Conservation (phyloP, 129 eudicot species). For the Chrysanthemum seticuspe region DNA sequence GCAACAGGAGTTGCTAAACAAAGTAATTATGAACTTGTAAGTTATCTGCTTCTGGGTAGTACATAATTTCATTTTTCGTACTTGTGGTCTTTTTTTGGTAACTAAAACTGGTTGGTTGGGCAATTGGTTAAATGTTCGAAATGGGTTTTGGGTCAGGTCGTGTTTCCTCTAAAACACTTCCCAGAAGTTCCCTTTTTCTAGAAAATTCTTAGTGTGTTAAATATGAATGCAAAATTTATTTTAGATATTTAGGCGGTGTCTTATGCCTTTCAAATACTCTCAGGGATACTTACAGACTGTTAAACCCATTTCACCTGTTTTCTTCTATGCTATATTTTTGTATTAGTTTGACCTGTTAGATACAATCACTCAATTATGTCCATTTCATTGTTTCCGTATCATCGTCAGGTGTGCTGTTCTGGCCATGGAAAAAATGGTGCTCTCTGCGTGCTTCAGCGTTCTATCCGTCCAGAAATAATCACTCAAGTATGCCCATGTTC, state of each 20-base stretch:
- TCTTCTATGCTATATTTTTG: not conserved
- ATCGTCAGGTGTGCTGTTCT: slow-evolving; percentile 86
- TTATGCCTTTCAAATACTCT: not conserved
- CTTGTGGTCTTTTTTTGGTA: not conserved
- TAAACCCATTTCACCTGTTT: not conserved
- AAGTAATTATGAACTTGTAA: slow-evolving; percentile 93
- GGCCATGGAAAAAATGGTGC: slow-evolving; percentile 99
- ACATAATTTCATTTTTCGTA: slow-evolving; percentile 2
- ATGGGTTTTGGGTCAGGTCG: not conserved
- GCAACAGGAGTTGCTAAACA: slow-evolving; percentile 87
- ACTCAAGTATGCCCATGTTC: slow-evolving; percentile 61
- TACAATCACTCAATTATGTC: not conserved
- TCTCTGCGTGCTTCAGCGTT: slow-evolving; percentile 84
- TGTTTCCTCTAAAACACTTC: too few species aligned
- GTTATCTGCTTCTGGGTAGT: slow-evolving; percentile 37
- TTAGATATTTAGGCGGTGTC: not conserved
- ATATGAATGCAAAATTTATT: not conserved
- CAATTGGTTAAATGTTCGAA: too few species aligned
- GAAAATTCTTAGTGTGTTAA: too few species aligned
- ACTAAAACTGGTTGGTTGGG: not conserved
- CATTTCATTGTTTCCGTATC: not conserved
- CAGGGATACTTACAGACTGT: not conserved
- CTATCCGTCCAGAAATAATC: slow-evolving; percentile 93
- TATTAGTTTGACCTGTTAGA: not conserved
- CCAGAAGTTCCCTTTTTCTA: too few species aligned